A percentile compares a stretch with the other conserved stretches of the same genome.
phyloP scores from a whole-genome alignment of 495 filamentous ascomycete genomes.

The Cryomyces minteri region DNA sequence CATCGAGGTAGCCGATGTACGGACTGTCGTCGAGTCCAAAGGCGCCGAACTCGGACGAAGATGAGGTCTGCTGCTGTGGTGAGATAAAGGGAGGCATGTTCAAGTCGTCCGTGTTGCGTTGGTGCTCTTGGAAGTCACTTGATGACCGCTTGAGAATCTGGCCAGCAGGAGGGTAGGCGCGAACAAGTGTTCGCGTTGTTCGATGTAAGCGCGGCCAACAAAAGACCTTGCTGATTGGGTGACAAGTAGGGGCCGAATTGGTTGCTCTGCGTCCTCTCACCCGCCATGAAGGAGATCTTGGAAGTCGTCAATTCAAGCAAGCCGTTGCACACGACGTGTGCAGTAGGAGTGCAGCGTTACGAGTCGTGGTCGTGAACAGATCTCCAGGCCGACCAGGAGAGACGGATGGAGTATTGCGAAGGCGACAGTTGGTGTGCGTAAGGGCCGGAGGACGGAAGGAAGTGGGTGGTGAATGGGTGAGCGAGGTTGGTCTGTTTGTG shows the following conservation, averaged over 20 bases:
- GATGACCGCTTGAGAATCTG: conserved; percentile 7
- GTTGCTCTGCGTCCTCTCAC: no score
- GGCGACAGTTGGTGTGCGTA: no score
- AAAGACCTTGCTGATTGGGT: conserved; percentile 68
- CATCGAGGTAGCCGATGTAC: conserved; percentile 61
- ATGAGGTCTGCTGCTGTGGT: conserved; percentile 28
- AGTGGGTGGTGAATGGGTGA: no score
- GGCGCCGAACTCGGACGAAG: conserved; percentile 25
- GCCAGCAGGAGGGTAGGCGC: conserved; percentile 1
- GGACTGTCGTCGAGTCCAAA: conserved; percentile 51
- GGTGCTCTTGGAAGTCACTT: conserved; percentile 7
- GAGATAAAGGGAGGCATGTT: conserved; percentile 5
- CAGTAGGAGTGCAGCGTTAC: no score
- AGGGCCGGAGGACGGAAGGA: no score
- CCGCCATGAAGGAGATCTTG: no score
- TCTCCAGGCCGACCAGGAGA: no score
- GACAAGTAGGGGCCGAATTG: conserved; percentile 38
- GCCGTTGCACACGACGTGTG: no score
- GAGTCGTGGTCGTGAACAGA: no score
- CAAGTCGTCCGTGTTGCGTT: neutral
- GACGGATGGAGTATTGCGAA: no score
- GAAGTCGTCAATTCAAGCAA: no score
- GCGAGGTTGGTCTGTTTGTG: no score
- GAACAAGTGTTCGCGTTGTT: conserved; percentile 35
- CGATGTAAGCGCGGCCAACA: conserved; percentile 75